Evolutionary conservation across 192 early-diverging fungal species (phyloP), one percentile per base, ranked within the genome.

Genomic region (Coemansia sp.): DNA sequence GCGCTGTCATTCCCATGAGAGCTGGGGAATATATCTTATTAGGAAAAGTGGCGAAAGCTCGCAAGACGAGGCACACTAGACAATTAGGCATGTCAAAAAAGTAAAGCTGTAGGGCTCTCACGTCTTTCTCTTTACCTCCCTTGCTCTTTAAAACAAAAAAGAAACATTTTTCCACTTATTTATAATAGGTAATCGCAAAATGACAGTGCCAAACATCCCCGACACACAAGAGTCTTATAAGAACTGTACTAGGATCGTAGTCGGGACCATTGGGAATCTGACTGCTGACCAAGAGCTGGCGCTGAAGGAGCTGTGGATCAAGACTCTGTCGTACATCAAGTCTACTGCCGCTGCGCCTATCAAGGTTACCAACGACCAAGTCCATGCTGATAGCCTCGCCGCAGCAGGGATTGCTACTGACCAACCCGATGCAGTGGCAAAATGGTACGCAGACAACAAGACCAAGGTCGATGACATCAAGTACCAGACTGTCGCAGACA

Each of bases 271-370:
- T 12, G 76, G 76, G 1, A 34, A 72, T 64, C 70, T 83, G 41
- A 71, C 73, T 20, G 51, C 34, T 15, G 15, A 16, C 43, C 76
- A 83, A 49, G 66, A 78, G 63, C 34, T 63, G 42, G 72, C 62
- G 31, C 81, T 83, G 24, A 75, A 67, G 68, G 63, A 72, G 10
- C 47, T 83, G 63, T 83, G 81, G 81, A 18, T 29, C 67, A 78
- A 71, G 70, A 15, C 75, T 6, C 46, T 78, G 2, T 52, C 59
- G 20, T 73, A 83, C 52, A 65, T 83, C 61, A 71, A 71, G 18
- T 66, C 59, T 2, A 70, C 61, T 3, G 60, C 42, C 1, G 38
- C 59, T 67, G 65, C 43, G 71, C 76, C 81, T 3, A 77, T 83
- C 61, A 55, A 62, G 18, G 81, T 83, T 6, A 65, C 71, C 5